A percentile compares a stretch with the other conserved stretches of the same genome.
phyloP scores from a whole-genome alignment of 108 stramenopile species.

The Hondaea fermentalgiana region DNA sequence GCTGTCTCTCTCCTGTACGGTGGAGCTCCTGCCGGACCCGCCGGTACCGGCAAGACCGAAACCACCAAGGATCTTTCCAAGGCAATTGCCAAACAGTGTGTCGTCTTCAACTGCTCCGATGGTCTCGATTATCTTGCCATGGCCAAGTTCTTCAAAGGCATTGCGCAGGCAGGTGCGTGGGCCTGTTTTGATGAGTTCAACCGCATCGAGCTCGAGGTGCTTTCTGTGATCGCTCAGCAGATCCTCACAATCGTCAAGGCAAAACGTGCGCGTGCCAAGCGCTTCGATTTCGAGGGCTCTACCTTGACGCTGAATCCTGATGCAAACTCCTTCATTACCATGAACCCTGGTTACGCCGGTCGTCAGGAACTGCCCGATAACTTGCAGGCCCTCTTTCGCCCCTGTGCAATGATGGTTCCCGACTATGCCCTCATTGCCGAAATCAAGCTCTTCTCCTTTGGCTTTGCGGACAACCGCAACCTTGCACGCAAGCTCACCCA shows the following conservation, averaged over 20 bases:
- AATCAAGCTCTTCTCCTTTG: constrained; percentile 61
- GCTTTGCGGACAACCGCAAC: constrained; percentile 46
- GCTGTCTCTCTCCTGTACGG: constrained; percentile 58
- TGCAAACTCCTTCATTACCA: constrained; percentile 61
- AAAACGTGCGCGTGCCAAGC: constrained; percentile 43
- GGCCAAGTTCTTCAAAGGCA: constrained; percentile 67
- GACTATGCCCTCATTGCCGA: constrained; percentile 62
- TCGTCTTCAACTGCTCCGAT: constrained; percentile 65
- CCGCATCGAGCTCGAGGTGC: constrained; percentile 62
- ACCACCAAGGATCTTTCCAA: constrained; percentile 61
- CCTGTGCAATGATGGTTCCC: constrained; percentile 65
- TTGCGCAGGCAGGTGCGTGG: constrained; percentile 60
- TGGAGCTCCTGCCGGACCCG: constrained; percentile 61
- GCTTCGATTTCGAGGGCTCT: constrained; percentile 60
- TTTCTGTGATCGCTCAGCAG: constrained; percentile 60
- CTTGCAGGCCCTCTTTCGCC: constrained; percentile 56
- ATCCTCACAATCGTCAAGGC: constrained; percentile 59
- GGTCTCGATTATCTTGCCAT: constrained; percentile 57
- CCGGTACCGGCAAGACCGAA: constrained; percentile 64
- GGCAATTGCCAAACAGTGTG: constrained; percentile 54
- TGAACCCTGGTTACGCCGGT: constrained; percentile 67
- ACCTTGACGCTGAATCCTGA: constrained; percentile 57
- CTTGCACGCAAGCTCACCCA: constrained; percentile 58
- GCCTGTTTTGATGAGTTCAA: constrained; percentile 60
- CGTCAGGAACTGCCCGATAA: constrained; percentile 57